Percentiles rank a stretch among this genome's conserved stretches.
Conservation (phyloP, 768 basidiomycete species). For the Pleurotus tuoliensis region DNA sequence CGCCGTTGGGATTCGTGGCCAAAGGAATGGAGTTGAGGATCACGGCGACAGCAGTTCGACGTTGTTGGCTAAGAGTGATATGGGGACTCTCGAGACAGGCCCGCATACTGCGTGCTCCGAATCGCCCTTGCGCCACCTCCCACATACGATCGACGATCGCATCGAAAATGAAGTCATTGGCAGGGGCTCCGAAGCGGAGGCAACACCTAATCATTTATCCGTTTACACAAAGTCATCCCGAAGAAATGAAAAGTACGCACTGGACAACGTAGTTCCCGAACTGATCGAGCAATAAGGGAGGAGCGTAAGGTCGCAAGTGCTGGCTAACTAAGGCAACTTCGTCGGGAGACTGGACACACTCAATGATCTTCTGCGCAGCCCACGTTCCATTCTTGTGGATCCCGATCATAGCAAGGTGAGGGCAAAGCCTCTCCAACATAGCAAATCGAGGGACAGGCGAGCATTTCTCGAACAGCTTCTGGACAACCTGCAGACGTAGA, state of each 20-base stretch:
- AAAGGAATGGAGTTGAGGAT: slow-evolving; percentile 97
- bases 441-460: slow-evolving; percentile 72
- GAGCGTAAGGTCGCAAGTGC: slow-evolving; percentile 86
- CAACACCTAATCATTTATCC: slow-evolving; percentile 57
- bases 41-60: slow-evolving; percentile 90
- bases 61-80: slow-evolving; percentile 85
- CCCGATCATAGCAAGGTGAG: slow-evolving; percentile 94
- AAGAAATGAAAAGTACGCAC: slow-evolving; percentile 41
- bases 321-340: slow-evolving; percentile 83
- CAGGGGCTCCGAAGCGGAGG: slow-evolving; percentile 84
- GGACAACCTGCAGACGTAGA: slow-evolving; percentile 63
- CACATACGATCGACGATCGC: slow-evolving; percentile 97
- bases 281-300: slow-evolving; percentile 90
- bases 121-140: slow-evolving; percentile 97
- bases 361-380: slow-evolving; percentile 99
- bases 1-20: slow-evolving; percentile 97
- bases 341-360: slow-evolving; percentile 84
- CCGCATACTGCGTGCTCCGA: slow-evolving; percentile 96
- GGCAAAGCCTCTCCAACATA: slow-evolving; percentile 92
- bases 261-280: slow-evolving; percentile 93
- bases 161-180: slow-evolving; percentile 95
- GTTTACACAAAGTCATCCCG: not conserved
- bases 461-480: slow-evolving; percentile 94
- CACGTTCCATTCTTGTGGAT: slow-evolving; percentile 99
- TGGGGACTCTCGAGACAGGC: slow-evolving; percentile 92